These are phyloP conservation scores for Dactylellina parvicollis DNA, from an alignment of 2,329 filamentous ascomycete genomes.

Conservation along the genomic window DNA sequence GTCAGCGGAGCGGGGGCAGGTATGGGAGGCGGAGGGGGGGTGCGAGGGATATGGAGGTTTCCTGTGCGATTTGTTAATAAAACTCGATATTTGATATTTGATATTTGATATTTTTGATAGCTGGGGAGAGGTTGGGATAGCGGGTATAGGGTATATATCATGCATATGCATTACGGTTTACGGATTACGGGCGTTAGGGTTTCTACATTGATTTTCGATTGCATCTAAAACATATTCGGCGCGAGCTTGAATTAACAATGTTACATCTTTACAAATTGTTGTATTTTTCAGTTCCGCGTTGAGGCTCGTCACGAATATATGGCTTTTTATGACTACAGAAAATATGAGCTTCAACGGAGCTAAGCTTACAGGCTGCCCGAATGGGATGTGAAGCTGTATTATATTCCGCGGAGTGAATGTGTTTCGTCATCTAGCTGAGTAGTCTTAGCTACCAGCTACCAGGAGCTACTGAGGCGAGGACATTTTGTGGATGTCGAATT, in stretches of 20 bases:
- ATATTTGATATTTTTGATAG: neutral
- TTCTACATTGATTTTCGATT: too few species aligned
- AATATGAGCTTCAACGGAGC: neutral
- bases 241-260: neutral
- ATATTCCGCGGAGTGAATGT: conserved; percentile 9
- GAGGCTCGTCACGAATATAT: neutral
- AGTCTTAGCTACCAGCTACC: neutral
- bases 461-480: neutral
- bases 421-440: neutral
- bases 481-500: neutral
- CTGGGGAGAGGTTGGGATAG: neutral
- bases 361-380: neutral
- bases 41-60: conserved; percentile 33
- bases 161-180: neutral
- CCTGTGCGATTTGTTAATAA: conserved; percentile 39
- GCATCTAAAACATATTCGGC: too few species aligned
- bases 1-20: conserved; percentile 30
- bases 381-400: neutral
- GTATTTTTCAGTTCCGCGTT: neutral
- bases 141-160: neutral
- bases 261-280: neutral
- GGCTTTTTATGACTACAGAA: neutral
- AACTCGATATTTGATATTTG: neutral
- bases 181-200: too few species aligned
- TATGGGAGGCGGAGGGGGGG: conserved; percentile 19